A percentile compares a stretch with the other conserved stretches of the same genome.
phyloP scores from a whole-genome alignment of 139 green algal species.

The Ettlia oleoabundans region DNA sequence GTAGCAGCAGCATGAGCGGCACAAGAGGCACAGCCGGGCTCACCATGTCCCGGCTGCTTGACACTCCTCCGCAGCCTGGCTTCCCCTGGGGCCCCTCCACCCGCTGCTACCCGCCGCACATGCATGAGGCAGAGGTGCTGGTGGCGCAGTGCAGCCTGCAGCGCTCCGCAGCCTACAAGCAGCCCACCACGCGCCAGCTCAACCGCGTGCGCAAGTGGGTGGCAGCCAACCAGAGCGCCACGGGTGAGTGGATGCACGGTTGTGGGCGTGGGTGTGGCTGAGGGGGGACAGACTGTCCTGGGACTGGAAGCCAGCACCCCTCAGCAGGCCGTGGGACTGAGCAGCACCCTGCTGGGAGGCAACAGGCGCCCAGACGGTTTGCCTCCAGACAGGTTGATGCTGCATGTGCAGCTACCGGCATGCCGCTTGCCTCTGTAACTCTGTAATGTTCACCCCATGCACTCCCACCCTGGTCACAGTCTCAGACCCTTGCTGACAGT shows the following conservation, averaged over 20 bases:
- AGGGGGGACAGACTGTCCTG: too few relatives aligned
- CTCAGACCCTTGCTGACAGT: too few relatives aligned
- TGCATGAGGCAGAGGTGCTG: slow-evolving; percentile 31
- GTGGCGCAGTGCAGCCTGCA: slow-evolving; percentile 17
- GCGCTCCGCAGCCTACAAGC: neutral
- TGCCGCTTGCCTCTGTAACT: too few relatives aligned
- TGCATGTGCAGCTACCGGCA: too few relatives aligned
- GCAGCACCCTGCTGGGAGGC: too few relatives aligned
- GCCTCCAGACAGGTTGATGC: too few relatives aligned
- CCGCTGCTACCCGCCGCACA: slow-evolving; percentile 41
- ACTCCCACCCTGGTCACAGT: too few relatives aligned
- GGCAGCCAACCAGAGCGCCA: slow-evolving; percentile 22
- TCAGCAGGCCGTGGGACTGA: too few relatives aligned
- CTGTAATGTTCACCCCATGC: too few relatives aligned
- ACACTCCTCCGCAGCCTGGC: neutral
- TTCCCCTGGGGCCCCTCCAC: slow-evolving; percentile 20
- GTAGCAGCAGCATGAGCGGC: neutral
- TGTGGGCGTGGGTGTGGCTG: neutral
- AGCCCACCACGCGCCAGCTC: neutral
- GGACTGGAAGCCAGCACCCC: too few relatives aligned
- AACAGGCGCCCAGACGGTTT: too few relatives aligned
- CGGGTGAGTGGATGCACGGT: neutral
- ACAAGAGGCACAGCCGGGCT: neutral
- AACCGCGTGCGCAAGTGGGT: slow-evolving; percentile 37
- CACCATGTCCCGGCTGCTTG: slow-evolving; percentile 18